Evolutionary conservation across 129 eudicot species (phyloP).

Genomic region (carrot (Daucus carota)): DNA sequence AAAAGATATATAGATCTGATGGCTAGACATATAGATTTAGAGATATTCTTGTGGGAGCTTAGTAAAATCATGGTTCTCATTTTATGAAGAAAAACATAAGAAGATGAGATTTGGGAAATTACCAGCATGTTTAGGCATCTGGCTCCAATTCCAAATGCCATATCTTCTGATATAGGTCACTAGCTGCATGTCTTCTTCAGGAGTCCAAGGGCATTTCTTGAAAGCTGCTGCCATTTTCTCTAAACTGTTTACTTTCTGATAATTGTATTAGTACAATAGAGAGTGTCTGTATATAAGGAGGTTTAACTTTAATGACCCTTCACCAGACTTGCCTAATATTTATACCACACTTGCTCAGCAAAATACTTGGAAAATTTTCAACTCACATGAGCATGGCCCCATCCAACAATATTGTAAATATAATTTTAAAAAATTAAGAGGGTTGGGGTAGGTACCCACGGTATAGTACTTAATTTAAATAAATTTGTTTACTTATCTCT

Average conservation of each 20-base stretch:
- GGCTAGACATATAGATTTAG: too few species aligned
- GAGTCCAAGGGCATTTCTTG: conserved; percentile 40
- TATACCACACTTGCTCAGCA: not conserved
- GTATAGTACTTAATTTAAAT: not conserved
- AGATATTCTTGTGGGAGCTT: not conserved
- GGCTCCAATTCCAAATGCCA: conserved; percentile 39
- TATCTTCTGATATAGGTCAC: conserved; percentile 22
- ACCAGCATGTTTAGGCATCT: conserved; percentile 38
- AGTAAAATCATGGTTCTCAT: not conserved
- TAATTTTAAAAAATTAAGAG: not conserved
- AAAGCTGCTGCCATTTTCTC: conserved; percentile 9
- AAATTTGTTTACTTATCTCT: not conserved
- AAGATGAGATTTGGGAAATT: not conserved
- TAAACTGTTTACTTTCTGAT: not conserved
- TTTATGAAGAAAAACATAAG: not conserved
- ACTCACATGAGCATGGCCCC: not conserved
- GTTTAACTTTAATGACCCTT: not conserved
- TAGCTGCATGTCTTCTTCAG: conserved; percentile 32
- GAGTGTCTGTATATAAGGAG: not conserved
- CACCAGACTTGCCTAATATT: not conserved
- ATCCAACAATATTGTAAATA: not conserved
- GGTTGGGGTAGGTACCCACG: not conserved
- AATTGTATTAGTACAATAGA: not conserved
- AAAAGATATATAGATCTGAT: not conserved
- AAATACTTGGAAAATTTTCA: not conserved